A percentile compares a stretch with the other conserved stretches of the same genome.
Evolutionary conservation across 2,329 filamentous ascomycete species (phyloP).

Genomic region (Aspergillus spinulosporus): DNA sequence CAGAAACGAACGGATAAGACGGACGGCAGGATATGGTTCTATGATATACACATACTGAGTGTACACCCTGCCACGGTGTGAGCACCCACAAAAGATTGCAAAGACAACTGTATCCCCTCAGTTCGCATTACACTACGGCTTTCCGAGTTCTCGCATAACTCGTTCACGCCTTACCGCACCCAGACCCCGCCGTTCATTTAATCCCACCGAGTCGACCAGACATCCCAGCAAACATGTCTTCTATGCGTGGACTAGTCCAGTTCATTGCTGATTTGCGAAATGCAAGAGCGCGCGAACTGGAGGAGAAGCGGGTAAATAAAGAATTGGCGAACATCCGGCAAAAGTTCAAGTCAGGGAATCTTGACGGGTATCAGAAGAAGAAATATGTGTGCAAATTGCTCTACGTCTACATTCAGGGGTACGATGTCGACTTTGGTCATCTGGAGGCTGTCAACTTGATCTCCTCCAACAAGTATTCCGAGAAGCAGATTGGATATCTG

Average conservation of each 20-base stretch:
- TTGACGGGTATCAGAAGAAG: conserved; percentile 98
- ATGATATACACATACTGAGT: conserved; percentile 24
- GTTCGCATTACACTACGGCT: not conserved
- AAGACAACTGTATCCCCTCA: conserved; percentile 2
- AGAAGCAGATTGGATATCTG: conserved; percentile 98
- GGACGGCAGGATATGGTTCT: conserved; percentile 32
- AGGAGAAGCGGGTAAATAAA: conserved; percentile 99
- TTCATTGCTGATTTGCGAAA: conserved; percentile 98
- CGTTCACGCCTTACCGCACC: not conserved
- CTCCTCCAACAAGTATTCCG: conserved; percentile 93
- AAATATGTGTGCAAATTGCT: conserved; percentile 99
- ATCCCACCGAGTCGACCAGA: not conserved
- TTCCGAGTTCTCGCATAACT: not conserved
- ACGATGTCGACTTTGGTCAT: conserved; percentile 98
- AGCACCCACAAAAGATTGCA: conserved; percentile 3
- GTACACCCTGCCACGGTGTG: conserved; percentile 4
- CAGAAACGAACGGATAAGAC: conserved; percentile 1
- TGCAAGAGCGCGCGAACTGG: conserved; percentile 87
- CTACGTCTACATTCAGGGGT: conserved; percentile 98
- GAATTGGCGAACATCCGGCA: conserved; percentile 97
- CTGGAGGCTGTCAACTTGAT: conserved; percentile 98
- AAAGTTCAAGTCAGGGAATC: conserved; percentile 93
- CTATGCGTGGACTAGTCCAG: conserved; percentile 77
- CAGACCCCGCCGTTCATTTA: not conserved
- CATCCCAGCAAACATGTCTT: conserved; percentile 39